Evolutionary conservation across 73 alveolate species (phyloP).

Genomic region (Uronychia setigera): DNA sequence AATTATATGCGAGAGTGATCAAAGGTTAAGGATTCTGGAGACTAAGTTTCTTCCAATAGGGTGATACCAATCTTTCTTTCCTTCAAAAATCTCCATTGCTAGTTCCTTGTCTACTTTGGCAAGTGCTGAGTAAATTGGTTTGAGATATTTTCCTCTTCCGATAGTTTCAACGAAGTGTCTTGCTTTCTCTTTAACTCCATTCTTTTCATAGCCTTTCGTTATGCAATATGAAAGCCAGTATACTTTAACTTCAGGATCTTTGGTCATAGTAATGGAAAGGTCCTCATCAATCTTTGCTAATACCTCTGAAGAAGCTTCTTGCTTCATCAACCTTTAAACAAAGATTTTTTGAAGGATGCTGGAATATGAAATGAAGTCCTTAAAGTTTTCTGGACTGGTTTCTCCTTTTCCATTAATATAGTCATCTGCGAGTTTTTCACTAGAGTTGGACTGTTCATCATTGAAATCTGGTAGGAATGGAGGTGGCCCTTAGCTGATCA

Average conservation of each 20-base stretch:
- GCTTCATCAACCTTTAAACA: not conserved
- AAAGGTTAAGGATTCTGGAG: no score
- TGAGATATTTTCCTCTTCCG: conserved; percentile 77
- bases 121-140: conserved; percentile 66
- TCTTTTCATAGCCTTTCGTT: conserved; percentile 5
- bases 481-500: conserved; percentile 74
- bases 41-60: conserved; percentile 8
- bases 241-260: conserved; percentile 27
- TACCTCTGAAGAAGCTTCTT: not conserved
- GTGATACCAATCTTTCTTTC: conserved; percentile 6
- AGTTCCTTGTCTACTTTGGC: conserved; percentile 12
- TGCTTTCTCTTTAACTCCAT: conserved; percentile 34
- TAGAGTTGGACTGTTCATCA: conserved; percentile 25
- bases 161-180: conserved; percentile 40
- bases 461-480: conserved; percentile 67
- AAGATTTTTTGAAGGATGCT: not conserved
- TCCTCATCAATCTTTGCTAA: conserved; percentile 26
- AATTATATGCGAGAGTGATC: no score
- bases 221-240: conserved; percentile 40
- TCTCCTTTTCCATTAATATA: conserved; percentile 38
- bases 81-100: conserved; percentile 11
- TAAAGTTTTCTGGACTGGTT: conserved; percentile 17
- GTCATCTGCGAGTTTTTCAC: conserved; percentile 58
- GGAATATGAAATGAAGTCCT: not conserved
- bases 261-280: conserved; percentile 7